These are phyloP conservation scores for Domatiomyces globalis DNA, from an alignment of 2,329 filamentous ascomycete species.

Conservation along the genomic window DNA sequence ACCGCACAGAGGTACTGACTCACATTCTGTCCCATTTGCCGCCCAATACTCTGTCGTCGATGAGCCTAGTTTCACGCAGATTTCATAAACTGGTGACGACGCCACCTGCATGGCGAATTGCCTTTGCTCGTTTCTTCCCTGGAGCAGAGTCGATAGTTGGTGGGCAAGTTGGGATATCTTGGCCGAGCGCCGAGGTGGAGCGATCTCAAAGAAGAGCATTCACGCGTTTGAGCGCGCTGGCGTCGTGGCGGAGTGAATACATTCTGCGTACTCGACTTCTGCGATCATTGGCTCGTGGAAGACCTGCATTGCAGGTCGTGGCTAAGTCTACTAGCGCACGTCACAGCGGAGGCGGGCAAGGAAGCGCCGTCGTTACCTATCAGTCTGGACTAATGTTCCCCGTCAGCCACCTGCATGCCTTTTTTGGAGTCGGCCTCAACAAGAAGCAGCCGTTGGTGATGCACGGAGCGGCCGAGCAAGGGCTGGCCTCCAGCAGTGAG, in stretches of 20 bases:
- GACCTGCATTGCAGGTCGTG: constrained; percentile 46
- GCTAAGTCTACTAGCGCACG: constrained; percentile 40
- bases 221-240: constrained; percentile 62
- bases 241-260: constrained; percentile 96
- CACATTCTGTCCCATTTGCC: constrained; percentile 83
- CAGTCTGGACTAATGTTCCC: constrained; percentile 68
- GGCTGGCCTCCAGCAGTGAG: constrained; percentile 67
- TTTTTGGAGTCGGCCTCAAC: constrained; percentile 50
- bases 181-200: constrained; percentile 28
- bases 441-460: constrained; percentile 67
- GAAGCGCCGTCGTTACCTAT: constrained; percentile 64
- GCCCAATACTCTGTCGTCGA: constrained; percentile 65
- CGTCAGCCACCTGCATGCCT: constrained; percentile 65
- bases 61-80: constrained; percentile 73
- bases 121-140: constrained; percentile 81
- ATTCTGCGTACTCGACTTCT: constrained; percentile 73
- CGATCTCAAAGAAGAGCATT: constrained; percentile 63
- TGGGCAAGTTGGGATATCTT: constrained; percentile 25
- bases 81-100: constrained; percentile 80
- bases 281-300: constrained; percentile 67
- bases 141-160: constrained; percentile 47
- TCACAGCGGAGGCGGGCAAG: constrained; percentile 43
- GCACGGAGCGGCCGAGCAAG: constrained; percentile 67
- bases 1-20: constrained; percentile 63
- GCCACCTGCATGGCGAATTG: constrained; percentile 84